Evolutionary conservation across 345 rosid genomes (phyloP).

Genomic region (Aquilaria malaccensis): DNA sequence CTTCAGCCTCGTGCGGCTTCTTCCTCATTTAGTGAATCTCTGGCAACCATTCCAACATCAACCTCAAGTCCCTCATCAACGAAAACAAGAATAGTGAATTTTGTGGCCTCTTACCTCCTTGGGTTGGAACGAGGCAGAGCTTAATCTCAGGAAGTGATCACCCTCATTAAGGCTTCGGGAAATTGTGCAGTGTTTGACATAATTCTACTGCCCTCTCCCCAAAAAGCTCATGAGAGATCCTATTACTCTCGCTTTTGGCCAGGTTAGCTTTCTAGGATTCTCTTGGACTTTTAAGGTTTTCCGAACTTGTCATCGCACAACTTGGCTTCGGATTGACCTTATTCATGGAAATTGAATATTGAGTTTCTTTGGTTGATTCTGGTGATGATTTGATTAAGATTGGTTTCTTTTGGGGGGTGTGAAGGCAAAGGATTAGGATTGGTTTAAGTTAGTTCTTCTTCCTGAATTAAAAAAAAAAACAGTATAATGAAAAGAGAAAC

Average conservation of each 20-base stretch:
- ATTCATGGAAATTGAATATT: neutral
- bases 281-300: neutral
- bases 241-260: constrained; percentile 78
- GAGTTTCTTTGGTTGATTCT: neutral
- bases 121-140: constrained; percentile 9
- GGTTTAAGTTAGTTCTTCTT: neutral
- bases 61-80: too few species aligned
- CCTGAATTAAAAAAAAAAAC: too few species aligned
- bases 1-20: too few species aligned
- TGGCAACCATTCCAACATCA: too few species aligned
- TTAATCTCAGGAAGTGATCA: constrained; percentile 47
- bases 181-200: constrained; percentile 55
- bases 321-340: too few species aligned
- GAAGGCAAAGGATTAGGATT: neutral
- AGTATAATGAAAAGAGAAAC: too few species aligned
- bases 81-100: too few species aligned
- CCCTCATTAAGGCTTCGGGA: constrained; percentile 38
- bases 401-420: too few species aligned
- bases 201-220: constrained; percentile 79
- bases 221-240: constrained; percentile 92
- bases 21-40: too few species aligned
- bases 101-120: too few species aligned
- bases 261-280: constrained; percentile 37
- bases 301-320: neutral
- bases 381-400: neutral